These are phyloP conservation scores for Venturia aucupariae DNA, from an alignment of 2,329 filamentous ascomycete genomes.

Conservation along the genomic window DNA sequence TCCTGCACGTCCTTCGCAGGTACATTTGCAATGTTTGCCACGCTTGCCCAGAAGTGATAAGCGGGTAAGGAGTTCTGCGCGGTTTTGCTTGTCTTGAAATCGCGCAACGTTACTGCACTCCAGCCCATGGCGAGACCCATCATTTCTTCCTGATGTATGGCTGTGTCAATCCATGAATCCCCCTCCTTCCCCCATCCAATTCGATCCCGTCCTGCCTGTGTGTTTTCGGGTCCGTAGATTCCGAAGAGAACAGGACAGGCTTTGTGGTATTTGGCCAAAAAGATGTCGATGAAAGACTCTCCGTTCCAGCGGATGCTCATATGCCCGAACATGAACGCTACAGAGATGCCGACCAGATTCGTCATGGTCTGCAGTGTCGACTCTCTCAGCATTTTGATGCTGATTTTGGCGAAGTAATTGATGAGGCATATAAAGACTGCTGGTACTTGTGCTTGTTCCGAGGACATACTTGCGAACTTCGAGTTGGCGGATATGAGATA, in stretches of 20 bases:
- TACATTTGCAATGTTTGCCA: conserved; percentile 70
- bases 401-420: conserved; percentile 64
- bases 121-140: conserved; percentile 76
- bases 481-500: conserved; percentile 13
- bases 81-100: conserved; percentile 62
- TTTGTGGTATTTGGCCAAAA: conserved; percentile 77
- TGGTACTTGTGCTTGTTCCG: conserved; percentile 45
- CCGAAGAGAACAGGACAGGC: conserved; percentile 82
- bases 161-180: conserved; percentile 41
- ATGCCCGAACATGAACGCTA: conserved; percentile 53
- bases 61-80: conserved; percentile 63
- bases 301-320: conserved; percentile 46
- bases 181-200: conserved; percentile 54
- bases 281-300: conserved; percentile 64
- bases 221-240: conserved; percentile 65
- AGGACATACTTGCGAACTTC: conserved; percentile 18
- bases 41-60: conserved; percentile 69
- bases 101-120: conserved; percentile 70
- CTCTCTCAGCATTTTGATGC: conserved; percentile 51
- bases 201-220: conserved; percentile 53
- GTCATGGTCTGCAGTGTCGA: conserved; percentile 27
- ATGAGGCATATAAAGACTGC: conserved; percentile 64
- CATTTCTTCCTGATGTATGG: conserved; percentile 74
- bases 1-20: conserved; percentile 43
- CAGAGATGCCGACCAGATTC: conserved; percentile 70